Conservation (phyloP, 2,329 filamentous ascomycete genomes). For the Fusarium veterinarium region DNA sequence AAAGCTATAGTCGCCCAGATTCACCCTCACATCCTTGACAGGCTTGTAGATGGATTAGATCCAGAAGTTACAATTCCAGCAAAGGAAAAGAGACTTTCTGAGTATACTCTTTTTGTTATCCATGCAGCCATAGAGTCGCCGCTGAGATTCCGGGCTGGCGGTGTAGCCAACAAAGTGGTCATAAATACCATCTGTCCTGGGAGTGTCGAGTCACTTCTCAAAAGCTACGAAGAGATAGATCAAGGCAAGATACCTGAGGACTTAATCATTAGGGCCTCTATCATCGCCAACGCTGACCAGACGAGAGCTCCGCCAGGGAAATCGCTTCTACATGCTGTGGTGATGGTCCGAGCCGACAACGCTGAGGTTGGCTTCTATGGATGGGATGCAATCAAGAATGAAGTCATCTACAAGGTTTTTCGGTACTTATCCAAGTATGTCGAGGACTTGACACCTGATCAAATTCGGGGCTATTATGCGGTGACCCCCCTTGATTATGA, state of each 20-base stretch:
- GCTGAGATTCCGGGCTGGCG: background rate
- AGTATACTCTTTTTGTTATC: background rate
- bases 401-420: background rate
- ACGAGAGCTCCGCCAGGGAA: background rate
- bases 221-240: background rate
- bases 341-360: background rate
- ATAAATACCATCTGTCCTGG: background rate
- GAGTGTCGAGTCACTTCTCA: background rate
- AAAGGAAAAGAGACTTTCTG: background rate
- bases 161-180: background rate
- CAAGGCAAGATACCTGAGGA: background rate
- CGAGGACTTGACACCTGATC: background rate
- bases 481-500: background rate
- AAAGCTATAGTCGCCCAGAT: background rate
- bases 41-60: background rate
- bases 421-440: background rate
- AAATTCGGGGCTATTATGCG: background rate
- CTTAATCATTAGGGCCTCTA: background rate
- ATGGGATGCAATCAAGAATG: background rate
- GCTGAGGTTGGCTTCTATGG: background rate
- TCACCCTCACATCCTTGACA: background rate
- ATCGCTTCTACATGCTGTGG: background rate
- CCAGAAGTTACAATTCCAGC: background rate
- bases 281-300: background rate
- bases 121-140: background rate